These are phyloP conservation scores for Gamarada debralockiae DNA, from an alignment of 495 filamentous ascomycete species.

Conservation along the genomic window DNA sequence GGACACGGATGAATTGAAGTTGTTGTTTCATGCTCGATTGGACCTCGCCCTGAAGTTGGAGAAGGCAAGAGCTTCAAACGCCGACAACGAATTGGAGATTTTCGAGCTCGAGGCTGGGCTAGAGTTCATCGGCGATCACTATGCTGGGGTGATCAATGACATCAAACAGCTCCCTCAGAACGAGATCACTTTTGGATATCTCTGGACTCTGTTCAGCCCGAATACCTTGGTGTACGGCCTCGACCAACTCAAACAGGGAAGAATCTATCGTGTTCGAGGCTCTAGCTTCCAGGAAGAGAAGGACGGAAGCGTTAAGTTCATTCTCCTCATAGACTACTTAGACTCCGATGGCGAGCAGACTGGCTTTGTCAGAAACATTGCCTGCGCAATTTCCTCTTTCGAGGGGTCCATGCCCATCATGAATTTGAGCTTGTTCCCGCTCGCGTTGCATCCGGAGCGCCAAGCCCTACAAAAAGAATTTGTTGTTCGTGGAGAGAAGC, in stretches of 20 bases:
- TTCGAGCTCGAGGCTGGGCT: neutral
- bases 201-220: constrained; percentile 30
- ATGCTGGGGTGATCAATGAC: neutral
- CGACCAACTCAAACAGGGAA: neutral
- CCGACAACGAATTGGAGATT: neutral
- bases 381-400: neutral
- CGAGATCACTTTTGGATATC: constrained; percentile 29
- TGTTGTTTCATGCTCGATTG: neutral
- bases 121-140: neutral
- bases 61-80: neutral
- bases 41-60: neutral
- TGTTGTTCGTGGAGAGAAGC: neutral
- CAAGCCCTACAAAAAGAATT: neutral
- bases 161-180: neutral
- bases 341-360: neutral
- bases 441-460: neutral
- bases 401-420: neutral
- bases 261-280: neutral
- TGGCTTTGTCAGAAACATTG: neutral
- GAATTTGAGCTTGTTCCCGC: neutral
- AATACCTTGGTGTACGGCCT: constrained; percentile 22
- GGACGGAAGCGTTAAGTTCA: neutral
- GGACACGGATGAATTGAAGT: neutral
- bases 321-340: neutral
- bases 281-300: neutral